Evolutionary conservation across 2,329 filamentous ascomycete species (phyloP).

Genomic region (Nectriaceae sp.): DNA sequence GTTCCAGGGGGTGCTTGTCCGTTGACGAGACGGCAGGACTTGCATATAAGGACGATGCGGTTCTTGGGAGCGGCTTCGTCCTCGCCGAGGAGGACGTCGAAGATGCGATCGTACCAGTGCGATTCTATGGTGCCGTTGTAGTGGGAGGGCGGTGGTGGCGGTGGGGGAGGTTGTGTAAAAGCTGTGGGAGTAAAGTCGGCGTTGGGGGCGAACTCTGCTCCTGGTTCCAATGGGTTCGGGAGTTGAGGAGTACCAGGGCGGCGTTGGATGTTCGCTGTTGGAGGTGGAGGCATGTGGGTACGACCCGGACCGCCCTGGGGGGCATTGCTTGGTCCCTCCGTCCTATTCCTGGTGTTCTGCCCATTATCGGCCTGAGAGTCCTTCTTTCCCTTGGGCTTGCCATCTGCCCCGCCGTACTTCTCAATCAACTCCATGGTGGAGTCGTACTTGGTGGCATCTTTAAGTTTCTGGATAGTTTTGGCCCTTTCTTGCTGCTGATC

Average conservation of each 20-base stretch:
- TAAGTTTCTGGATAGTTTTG: constrained; percentile 89
- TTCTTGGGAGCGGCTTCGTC: constrained; percentile 94
- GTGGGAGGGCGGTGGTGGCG: constrained; percentile 10
- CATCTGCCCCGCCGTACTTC: constrained; percentile 79
- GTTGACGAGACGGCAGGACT: constrained; percentile 83
- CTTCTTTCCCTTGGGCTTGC: constrained; percentile 39
- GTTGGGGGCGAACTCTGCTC: constrained; percentile 74
- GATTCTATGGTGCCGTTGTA: constrained; percentile 39
- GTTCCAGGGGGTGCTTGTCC: constrained; percentile 92
- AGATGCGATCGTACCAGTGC: constrained; percentile 92
- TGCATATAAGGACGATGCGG: constrained; percentile 83
- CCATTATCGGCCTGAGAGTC: constrained; percentile 11
- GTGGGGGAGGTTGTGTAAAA: constrained; percentile 42
- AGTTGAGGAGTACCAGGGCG: constrained; percentile 22
- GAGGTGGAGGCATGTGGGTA: constrained; percentile 57
- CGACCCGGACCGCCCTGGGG: constrained; percentile 32
- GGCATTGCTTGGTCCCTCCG: constrained; percentile 15
- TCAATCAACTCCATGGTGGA: constrained; percentile 90
- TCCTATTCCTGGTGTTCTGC: constrained; percentile 14
- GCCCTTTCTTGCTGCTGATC: constrained; percentile 76
- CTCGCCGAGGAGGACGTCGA: constrained; percentile 90
- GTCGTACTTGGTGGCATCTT: constrained; percentile 93
- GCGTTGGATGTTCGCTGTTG: constrained; percentile 63
- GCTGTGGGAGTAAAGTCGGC: constrained; percentile 41
- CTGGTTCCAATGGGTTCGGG: constrained; percentile 37